Percentiles rank a stretch among this genome's conserved stretches.
Evolutionary conservation across 176 grass and related monocot genomes (phyloP).

Genomic region (Guadua angustifolia): DNA sequence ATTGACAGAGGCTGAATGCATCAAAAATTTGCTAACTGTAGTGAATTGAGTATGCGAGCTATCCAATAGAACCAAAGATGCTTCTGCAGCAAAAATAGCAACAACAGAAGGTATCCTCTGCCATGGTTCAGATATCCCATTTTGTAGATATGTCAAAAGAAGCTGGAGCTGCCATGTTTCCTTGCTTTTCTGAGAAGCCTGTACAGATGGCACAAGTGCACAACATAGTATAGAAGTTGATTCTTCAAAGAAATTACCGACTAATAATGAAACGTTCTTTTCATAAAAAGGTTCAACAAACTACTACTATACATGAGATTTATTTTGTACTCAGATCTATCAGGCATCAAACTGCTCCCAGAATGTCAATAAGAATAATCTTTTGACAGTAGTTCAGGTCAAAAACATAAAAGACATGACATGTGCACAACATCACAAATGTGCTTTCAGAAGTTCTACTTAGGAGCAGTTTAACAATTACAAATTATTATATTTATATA

Average conservation of each 20-base stretch:
- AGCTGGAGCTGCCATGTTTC: slow-evolving; percentile 87
- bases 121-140: slow-evolving; percentile 91
- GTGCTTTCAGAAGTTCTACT: slow-evolving; percentile 1
- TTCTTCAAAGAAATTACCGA: slow-evolving; percentile 21
- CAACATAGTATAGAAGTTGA: slow-evolving; percentile 10
- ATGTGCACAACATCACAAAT: neutral
- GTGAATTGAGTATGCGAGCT: slow-evolving; percentile 70
- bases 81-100: slow-evolving; percentile 90
- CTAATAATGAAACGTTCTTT: neutral
- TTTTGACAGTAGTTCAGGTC: slow-evolving; percentile 5
- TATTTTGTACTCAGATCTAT: slow-evolving; percentile 29
- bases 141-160: slow-evolving; percentile 91
- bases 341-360: slow-evolving; percentile 19
- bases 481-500: too few relatives aligned
- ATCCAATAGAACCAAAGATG: slow-evolving; percentile 78
- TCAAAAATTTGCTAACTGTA: slow-evolving; percentile 78
- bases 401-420: slow-evolving; percentile 30
- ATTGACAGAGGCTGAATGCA: slow-evolving; percentile 64
- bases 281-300: neutral
- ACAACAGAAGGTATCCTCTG: slow-evolving; percentile 82
- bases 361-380: slow-evolving; percentile 10
- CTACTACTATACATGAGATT: neutral
- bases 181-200: slow-evolving; percentile 83
- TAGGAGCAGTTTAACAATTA: slow-evolving; percentile 1
- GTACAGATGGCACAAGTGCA: slow-evolving; percentile 44